A percentile compares a stretch with the other conserved stretches of the same genome.
These are phyloP conservation scores for Achaetomiella virescens DNA, from an alignment of 495 filamentous ascomycete genomes.

Conservation along the genomic window DNA sequence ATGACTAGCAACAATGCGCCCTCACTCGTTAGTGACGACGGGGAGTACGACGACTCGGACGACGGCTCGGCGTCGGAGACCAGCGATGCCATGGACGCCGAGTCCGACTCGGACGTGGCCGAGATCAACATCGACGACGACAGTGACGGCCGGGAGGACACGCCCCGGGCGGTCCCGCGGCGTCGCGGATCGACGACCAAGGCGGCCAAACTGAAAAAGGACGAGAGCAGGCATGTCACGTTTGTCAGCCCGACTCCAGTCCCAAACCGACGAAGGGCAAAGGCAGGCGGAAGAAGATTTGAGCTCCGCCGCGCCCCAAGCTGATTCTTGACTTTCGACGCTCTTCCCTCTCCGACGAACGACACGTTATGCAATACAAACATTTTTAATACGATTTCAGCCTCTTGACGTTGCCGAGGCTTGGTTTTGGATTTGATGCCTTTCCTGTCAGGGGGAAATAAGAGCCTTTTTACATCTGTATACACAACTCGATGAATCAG, in stretches of 20 bases:
- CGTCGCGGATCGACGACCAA: conserved; percentile 19
- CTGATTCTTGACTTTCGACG: neutral
- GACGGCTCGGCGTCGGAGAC: conserved; percentile 42
- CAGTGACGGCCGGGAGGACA: conserved; percentile 27
- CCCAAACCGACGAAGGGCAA: conserved; percentile 27
- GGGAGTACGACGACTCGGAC: conserved; percentile 60
- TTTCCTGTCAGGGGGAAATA: too few species aligned
- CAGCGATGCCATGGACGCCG: conserved; percentile 36
- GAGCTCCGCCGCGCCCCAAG: neutral
- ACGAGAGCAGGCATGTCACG: conserved; percentile 40
- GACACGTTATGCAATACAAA: neutral
- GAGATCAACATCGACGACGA: conserved; percentile 45
- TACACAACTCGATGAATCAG: too few species aligned
- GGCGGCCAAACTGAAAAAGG: conserved; percentile 37
- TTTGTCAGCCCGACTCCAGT: conserved; percentile 36
- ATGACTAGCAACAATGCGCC: conserved; percentile 73
- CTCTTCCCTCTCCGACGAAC: neutral
- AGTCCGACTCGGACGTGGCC: conserved; percentile 44
- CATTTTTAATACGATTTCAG: neutral
- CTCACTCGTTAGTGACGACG: conserved; percentile 82
- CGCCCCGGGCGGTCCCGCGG: conserved; percentile 34
- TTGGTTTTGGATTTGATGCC: too few species aligned
- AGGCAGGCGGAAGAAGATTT: conserved; percentile 28
- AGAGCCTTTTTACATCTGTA: too few species aligned
- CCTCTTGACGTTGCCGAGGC: too few species aligned